Evolutionary conservation across 2,329 filamentous ascomycete genomes (phyloP), one percentile per base, ranked within the genome.

Genomic region (Pseudogymnoascus sp.): DNA sequence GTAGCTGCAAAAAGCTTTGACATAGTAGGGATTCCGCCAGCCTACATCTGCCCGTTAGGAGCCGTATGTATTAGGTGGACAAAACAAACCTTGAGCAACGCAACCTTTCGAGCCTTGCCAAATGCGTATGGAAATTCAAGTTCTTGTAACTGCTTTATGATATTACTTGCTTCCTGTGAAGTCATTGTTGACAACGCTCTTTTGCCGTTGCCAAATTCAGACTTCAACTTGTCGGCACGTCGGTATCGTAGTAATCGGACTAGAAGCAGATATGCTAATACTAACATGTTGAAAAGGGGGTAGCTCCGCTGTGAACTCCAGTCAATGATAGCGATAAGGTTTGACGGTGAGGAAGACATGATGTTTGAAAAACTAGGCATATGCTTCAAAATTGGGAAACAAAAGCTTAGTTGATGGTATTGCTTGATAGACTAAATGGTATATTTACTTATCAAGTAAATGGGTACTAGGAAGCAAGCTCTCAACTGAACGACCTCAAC

Each of bases 121-220:
- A 73, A 71, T 3, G 70, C 64, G 31, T 70, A 68, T n/a, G 72
- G 72, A 61, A 74, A 74, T 44, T 74, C 72, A 5, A 74, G 63
- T n/a, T 72, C 69, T 67, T 71, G 70, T 6, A 74, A 61, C 38
- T 71, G 64, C 3, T 35, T 62, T 24, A 72, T 66, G 7, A 74
- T 74, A 6, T 47, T 60, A 65, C 70, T 65, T 5, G 72, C 71
- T 66, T 74, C 72, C 40, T 70, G 64, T 26, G 66, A 64, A 7
- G 71, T 74, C 72, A 74, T 74, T 59, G 67, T 72, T 19, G 72
- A 71, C 29, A 74, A 53, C 53, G 66, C 62, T 26, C 67, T 64
- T 7, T 62, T 63, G 2, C 42, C 65, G 40, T 63, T 10, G 31
- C 63, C 33, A 42, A 67, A 69, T n/a, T 38, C 62, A 50, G 64